phyloP scores from a whole-genome alignment of 163 green algal species.

The Picocystis sp. region DNA sequence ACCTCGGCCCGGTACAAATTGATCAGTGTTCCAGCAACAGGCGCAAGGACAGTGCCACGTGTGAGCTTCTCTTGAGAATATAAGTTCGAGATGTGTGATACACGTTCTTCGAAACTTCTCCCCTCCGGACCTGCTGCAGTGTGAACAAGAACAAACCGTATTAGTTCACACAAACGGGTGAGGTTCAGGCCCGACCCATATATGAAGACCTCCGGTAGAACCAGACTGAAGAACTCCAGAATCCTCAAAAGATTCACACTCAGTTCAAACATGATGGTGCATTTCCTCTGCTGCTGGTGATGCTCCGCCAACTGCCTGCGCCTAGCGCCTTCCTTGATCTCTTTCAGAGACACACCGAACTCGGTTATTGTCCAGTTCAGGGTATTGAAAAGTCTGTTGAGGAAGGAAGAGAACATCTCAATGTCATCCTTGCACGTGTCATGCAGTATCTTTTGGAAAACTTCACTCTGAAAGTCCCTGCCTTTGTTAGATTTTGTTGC shows the following conservation, averaged over 20 bases:
- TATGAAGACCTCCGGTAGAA: slow-evolving; percentile 28
- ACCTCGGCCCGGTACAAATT: slow-evolving; percentile 16
- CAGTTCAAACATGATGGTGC: slow-evolving; percentile 50
- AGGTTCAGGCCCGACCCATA: slow-evolving; percentile 25
- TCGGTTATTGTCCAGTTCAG: slow-evolving; percentile 73
- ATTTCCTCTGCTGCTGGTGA: slow-evolving; percentile 29
- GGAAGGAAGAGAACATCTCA: slow-evolving; percentile 31
- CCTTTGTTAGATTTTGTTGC: slow-evolving; percentile 5
- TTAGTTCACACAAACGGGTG: slow-evolving; percentile 35
- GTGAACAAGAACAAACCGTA: slow-evolving; percentile 43
- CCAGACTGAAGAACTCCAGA: slow-evolving; percentile 42
- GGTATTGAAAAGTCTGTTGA: slow-evolving; percentile 70
- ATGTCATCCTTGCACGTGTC: slow-evolving; percentile 4
- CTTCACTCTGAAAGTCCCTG: background rate
- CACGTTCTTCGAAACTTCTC: slow-evolving; percentile 9
- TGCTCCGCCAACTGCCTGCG: background rate
- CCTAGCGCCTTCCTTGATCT: slow-evolving; percentile 22
- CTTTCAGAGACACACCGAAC: slow-evolving; percentile 30
- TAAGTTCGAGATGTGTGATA: background rate
- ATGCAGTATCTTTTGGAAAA: slow-evolving; percentile 12
- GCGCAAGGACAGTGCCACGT: slow-evolving; percentile 29
- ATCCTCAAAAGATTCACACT: slow-evolving; percentile 43
- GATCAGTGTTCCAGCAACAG: slow-evolving; percentile 26
- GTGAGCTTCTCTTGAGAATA: slow-evolving; percentile 28
- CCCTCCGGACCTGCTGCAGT: slow-evolving; percentile 30